Evolutionary conservation across 1,139 yeast genomes (phyloP).

Genomic region (Protomyces inundatus): DNA sequence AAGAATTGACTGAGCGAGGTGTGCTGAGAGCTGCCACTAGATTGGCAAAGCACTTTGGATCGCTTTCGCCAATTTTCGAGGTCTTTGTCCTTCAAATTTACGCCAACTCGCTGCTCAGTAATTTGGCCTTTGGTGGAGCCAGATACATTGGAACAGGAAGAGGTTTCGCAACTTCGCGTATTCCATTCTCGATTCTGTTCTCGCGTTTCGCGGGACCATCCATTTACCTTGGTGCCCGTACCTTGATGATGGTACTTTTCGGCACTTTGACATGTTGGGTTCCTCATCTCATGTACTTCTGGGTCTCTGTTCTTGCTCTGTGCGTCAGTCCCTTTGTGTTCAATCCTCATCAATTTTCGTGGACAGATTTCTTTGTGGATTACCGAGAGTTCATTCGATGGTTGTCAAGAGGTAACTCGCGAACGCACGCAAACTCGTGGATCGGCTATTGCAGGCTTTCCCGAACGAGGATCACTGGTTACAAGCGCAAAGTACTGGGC

Average conservation of each 20-base stretch:
- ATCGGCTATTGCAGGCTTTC: constrained; percentile 93
- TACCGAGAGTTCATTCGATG: constrained; percentile 98
- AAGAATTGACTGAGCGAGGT: constrained; percentile 96
- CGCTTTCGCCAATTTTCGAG: constrained; percentile 94
- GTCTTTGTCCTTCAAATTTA: constrained; percentile 98
- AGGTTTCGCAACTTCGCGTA: constrained; percentile 98
- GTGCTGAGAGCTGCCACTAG: constrained; percentile 92
- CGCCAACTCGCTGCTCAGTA: constrained; percentile 83
- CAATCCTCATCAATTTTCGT: constrained; percentile 98
- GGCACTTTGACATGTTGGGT: constrained; percentile 96
- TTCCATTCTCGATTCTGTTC: constrained; percentile 90
- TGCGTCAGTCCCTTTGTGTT: constrained; percentile 89
- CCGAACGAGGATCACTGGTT: constrained; percentile 96
- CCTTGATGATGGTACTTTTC: constrained; percentile 78
- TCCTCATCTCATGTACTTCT: constrained; percentile 95
- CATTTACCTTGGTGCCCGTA: constrained; percentile 92
- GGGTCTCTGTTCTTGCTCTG: constrained; percentile 89
- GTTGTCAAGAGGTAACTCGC: constrained; percentile 97
- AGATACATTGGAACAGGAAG: constrained; percentile 98
- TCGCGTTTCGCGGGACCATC: constrained; percentile 97
- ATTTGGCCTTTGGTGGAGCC: constrained; percentile 98
- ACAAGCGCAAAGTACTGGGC: constrained; percentile 74
- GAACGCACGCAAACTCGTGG: constrained; percentile 99
- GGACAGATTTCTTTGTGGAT: constrained; percentile 98
- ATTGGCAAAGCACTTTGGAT: constrained; percentile 79